Base-by-base conservation (phyloP, 2,329 filamentous ascomycete species). In the Xylariaceae sp. region DNA sequence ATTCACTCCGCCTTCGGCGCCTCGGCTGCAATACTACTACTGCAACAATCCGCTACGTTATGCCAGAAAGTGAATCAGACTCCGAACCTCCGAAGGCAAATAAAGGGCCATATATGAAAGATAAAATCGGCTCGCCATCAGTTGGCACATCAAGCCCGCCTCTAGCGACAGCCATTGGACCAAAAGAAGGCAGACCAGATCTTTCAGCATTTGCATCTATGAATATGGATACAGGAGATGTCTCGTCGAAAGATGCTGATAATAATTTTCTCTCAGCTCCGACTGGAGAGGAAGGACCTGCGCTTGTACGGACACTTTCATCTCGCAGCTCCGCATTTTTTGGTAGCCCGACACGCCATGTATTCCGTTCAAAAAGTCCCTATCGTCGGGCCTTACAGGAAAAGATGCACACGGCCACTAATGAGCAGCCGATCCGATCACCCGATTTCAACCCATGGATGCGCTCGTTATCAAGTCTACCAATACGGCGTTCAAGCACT, bases 361-460 rank as follows among this genome's bases (percentile, higher is more conserved):
- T 84, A 1, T 84, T 85, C 58, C 76, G 82, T 24, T 81, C 81
- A 0, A 73, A 77, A 23, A 87, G 83, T 51, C 82, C 83, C 0
- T 87, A 82, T 62, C 79, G 83, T 3, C 79, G 79, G 23, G 80
- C 79, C 2, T 65, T 87, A 28, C 77, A 75, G 40, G 75, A 78
- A 46, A 79, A 71, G 1, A 82, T 83, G 63, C 72, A 73, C 53
- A 66, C 72, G 6, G 72, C 73, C 14, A 65, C 75, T 6, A 67
- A 70, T 14, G 60, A 58, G 2, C 60, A 68, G 4, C 55, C 64
- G 2, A 53, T 56, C 0, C 68, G 60, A 5, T 68, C 69, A 3
- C 61, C 71, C 0, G 73, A 72, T 24, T 71, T 68, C 21, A 74
- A 71, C 43, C 69, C 70, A 29, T 79, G 78, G 66, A 67, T 77